These are phyloP conservation scores for Leucocoprinus sp. DNA, from an alignment of 768 basidiomycete genomes.

Conservation along the genomic window DNA sequence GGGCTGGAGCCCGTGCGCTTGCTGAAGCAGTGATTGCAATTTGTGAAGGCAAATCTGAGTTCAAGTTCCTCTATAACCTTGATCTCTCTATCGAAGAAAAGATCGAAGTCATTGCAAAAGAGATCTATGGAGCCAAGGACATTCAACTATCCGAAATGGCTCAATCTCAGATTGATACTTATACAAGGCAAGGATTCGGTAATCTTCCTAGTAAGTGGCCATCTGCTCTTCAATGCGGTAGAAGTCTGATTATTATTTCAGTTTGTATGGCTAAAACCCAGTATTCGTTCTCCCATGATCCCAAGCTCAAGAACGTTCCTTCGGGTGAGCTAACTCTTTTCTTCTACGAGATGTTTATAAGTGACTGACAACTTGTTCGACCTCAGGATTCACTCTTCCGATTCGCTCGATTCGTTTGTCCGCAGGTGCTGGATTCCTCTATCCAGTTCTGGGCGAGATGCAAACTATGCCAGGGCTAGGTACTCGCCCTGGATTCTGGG, in stretches of 20 bases:
- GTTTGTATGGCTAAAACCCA: constrained; percentile 99
- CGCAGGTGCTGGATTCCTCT: constrained; percentile 93
- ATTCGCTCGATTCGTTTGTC: constrained; percentile 83
- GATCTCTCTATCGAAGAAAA: constrained; percentile 80
- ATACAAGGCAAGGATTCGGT: constrained; percentile 83
- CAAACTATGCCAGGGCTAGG: constrained; percentile 96
- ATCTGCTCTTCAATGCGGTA: background rate
- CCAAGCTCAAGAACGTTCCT: constrained; percentile 84
- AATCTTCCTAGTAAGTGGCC: constrained; percentile 62
- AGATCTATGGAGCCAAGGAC: constrained; percentile 92
- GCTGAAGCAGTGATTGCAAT: constrained; percentile 87
- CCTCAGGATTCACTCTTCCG: constrained; percentile 80
- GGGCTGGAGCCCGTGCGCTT: constrained; percentile 80
- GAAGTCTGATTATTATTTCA: constrained; percentile 20
- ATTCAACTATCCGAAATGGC: constrained; percentile 84
- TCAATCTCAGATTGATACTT: constrained; percentile 78
- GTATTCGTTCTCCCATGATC: constrained; percentile 94
- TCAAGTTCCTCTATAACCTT: constrained; percentile 92
- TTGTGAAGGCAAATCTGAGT: constrained; percentile 75
- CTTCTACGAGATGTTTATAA: background rate
- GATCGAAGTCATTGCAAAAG: constrained; percentile 78
- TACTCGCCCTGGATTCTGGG: constrained; percentile 92
- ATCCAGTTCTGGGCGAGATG: constrained; percentile 94
- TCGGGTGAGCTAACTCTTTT: constrained; percentile 36
- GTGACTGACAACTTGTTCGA: background rate